Percentiles rank a stretch among this genome's conserved stretches.
Evolutionary conservation across 768 basidiomycete species (phyloP).

Genomic region (Leccinum arenicola): DNA sequence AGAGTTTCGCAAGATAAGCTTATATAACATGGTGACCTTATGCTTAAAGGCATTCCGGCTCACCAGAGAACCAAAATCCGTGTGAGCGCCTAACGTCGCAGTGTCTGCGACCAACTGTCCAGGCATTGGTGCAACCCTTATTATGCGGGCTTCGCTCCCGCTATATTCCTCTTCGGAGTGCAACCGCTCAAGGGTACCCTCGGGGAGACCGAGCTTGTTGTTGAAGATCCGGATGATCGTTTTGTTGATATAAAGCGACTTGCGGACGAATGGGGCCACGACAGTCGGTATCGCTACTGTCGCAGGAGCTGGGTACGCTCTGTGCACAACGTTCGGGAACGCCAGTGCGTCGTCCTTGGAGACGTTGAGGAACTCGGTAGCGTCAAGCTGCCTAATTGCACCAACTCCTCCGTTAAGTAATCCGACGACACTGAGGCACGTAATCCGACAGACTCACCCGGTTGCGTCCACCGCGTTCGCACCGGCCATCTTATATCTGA

Average conservation of each 20-base stretch:
- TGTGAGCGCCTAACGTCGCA: slow-evolving; percentile 60
- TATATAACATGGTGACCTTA: not conserved
- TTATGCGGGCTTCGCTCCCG: slow-evolving; percentile 56
- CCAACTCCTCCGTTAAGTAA: not conserved
- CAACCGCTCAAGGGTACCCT: slow-evolving; percentile 41
- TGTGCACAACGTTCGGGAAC: slow-evolving; percentile 50
- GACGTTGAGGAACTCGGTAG: slow-evolving; percentile 62
- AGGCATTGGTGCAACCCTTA: slow-evolving; percentile 44
- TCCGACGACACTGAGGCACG: not conserved
- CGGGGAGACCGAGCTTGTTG: slow-evolving; percentile 50
- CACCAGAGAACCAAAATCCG: slow-evolving; percentile 73
- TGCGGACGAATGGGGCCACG: slow-evolving; percentile 54
- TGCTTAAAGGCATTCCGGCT: slow-evolving; percentile 11
- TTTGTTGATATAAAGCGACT: slow-evolving; percentile 54
- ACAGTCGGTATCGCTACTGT: slow-evolving; percentile 47
- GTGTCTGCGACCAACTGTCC: slow-evolving; percentile 28
- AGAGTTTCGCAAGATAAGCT: not conserved
- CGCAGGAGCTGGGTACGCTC: slow-evolving; percentile 56
- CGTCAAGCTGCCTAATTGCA: slow-evolving; percentile 37
- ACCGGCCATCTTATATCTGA: slow-evolving; percentile 45
- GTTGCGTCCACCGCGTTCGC: not conserved
- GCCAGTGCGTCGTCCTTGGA: slow-evolving; percentile 67
- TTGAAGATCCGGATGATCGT: slow-evolving; percentile 56
- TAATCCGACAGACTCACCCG: slow-evolving; percentile 32
- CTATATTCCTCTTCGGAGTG: slow-evolving; percentile 48